Percentiles rank a stretch among this genome's conserved stretches.
Evolutionary conservation across 2,329 filamentous ascomycete genomes (phyloP).

Genomic region (Cercospora janseana): DNA sequence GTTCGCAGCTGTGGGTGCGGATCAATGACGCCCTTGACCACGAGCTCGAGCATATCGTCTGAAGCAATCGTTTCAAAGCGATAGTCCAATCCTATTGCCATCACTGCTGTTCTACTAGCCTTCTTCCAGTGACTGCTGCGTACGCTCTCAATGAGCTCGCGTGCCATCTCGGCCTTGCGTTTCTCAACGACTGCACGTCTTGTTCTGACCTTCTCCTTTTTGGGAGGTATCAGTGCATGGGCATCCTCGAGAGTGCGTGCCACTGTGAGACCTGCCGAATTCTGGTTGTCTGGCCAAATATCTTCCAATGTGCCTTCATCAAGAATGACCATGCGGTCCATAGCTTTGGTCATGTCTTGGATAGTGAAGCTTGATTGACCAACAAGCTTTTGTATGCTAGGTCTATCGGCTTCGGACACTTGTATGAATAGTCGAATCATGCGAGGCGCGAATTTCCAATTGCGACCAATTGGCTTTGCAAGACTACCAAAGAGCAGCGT

Average conservation of each 20-base stretch:
- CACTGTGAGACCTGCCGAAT: constrained; percentile 36
- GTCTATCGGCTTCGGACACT: constrained; percentile 85
- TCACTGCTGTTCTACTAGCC: constrained; percentile 81
- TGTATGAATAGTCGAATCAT: constrained; percentile 86
- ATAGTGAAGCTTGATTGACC: constrained; percentile 78
- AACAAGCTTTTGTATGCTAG: constrained; percentile 88
- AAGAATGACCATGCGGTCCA: constrained; percentile 81
- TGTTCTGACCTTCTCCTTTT: constrained; percentile 70
- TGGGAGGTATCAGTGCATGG: constrained; percentile 58
- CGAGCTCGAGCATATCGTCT: constrained; percentile 75
- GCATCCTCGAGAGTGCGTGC: constrained; percentile 54
- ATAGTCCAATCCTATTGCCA: constrained; percentile 85
- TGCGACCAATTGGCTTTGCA: constrained; percentile 79
- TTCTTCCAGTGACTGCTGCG: constrained; percentile 93
- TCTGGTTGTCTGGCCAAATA: constrained; percentile 59
- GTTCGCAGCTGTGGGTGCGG: constrained; percentile 81
- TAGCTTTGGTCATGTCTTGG: constrained; percentile 85
- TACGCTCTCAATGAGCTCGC: constrained; percentile 76
- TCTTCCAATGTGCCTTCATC: constrained; percentile 67
- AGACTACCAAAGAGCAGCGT: constrained; percentile 85
- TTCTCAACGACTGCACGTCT: constrained; percentile 75
- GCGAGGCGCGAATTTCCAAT: constrained; percentile 94
- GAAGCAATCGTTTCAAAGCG: constrained; percentile 88
- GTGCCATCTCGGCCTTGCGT: constrained; percentile 75
- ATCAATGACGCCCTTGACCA: constrained; percentile 80